Evolutionary conservation across 768 basidiomycete species (phyloP).

Genomic region (Amanita pseudoporphyria): DNA sequence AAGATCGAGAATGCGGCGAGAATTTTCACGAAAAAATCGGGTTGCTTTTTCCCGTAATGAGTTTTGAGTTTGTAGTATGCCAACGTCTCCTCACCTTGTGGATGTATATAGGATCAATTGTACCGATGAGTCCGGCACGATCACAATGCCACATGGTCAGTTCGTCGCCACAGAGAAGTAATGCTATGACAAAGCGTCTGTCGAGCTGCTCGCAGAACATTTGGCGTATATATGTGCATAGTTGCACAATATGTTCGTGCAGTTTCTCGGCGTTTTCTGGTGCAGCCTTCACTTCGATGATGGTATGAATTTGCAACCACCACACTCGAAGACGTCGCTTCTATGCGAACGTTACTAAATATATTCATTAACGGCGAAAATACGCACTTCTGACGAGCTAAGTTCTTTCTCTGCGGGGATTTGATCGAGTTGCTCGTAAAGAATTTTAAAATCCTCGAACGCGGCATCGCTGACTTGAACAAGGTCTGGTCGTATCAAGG

Average conservation of each 20-base stretch:
- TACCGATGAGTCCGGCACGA: slow-evolving; percentile 9
- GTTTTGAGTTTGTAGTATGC: neutral
- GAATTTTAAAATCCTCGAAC: neutral
- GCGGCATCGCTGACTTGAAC: neutral
- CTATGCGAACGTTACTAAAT: neutral
- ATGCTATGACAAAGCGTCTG: slow-evolving; percentile 6
- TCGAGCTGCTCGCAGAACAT: slow-evolving; percentile 10
- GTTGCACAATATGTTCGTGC: neutral
- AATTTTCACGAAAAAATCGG: neutral
- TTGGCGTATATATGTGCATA: slow-evolving; percentile 8
- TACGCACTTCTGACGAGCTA: neutral
- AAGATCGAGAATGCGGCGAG: neutral
- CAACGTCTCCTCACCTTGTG: slow-evolving; percentile 3
- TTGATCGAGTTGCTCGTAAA: neutral
- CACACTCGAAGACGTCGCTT: neutral
- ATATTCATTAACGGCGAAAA: neutral
- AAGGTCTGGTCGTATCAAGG: neutral
- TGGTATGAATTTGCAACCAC: neutral
- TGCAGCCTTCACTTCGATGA: neutral
- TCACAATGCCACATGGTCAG: slow-evolving; percentile 7
- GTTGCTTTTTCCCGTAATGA: neutral
- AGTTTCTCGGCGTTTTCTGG: neutral
- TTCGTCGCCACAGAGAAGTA: slow-evolving; percentile 5
- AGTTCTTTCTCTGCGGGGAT: neutral
- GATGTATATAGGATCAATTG: slow-evolving; percentile 7